A percentile compares a stretch with the other conserved stretches of the same genome.
These are phyloP conservation scores for Geranomyces variabilis DNA, from an alignment of 192 early-diverging fungal genomes.

Conservation along the genomic window DNA sequence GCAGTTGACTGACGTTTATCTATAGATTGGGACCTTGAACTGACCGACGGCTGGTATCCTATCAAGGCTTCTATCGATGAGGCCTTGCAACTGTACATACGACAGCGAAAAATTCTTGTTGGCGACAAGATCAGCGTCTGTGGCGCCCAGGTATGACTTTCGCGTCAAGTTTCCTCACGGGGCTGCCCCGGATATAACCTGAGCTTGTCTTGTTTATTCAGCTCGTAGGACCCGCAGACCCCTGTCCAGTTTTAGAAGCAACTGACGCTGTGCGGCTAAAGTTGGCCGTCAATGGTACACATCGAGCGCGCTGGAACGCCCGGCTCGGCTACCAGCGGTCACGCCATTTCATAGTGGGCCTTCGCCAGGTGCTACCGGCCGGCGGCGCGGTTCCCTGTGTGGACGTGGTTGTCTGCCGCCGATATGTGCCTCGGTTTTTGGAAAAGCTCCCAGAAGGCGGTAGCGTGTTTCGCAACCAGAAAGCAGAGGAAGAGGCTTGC, in stretches of 20 bases:
- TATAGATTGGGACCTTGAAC: slow-evolving; percentile 37
- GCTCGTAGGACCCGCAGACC: slow-evolving; percentile 32
- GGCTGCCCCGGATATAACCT: neutral
- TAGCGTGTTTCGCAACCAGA: slow-evolving; percentile 44
- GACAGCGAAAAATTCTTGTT: slow-evolving; percentile 47
- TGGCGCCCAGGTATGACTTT: slow-evolving; percentile 61
- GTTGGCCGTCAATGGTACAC: slow-evolving; percentile 61
- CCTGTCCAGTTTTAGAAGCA: slow-evolving; percentile 45
- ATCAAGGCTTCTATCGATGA: slow-evolving; percentile 59
- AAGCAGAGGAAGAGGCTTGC: slow-evolving; percentile 55
- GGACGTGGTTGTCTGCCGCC: slow-evolving; percentile 62
- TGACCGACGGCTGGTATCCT: slow-evolving; percentile 79
- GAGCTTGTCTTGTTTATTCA: neutral
- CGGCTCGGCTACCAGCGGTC: slow-evolving; percentile 60
- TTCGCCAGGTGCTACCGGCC: slow-evolving; percentile 44
- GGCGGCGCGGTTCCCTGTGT: slow-evolving; percentile 67
- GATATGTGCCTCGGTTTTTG: slow-evolving; percentile 54
- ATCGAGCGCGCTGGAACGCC: slow-evolving; percentile 63
- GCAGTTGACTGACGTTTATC: neutral
- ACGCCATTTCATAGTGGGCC: slow-evolving; percentile 29
- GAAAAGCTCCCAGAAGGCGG: slow-evolving; percentile 52
- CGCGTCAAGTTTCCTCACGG: neutral
- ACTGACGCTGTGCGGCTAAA: slow-evolving; percentile 35
- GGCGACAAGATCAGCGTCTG: slow-evolving; percentile 66
- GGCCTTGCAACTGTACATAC: slow-evolving; percentile 42